These are phyloP conservation scores for Calocybe indica DNA, from an alignment of 768 basidiomycete species.

Conservation along the genomic window DNA sequence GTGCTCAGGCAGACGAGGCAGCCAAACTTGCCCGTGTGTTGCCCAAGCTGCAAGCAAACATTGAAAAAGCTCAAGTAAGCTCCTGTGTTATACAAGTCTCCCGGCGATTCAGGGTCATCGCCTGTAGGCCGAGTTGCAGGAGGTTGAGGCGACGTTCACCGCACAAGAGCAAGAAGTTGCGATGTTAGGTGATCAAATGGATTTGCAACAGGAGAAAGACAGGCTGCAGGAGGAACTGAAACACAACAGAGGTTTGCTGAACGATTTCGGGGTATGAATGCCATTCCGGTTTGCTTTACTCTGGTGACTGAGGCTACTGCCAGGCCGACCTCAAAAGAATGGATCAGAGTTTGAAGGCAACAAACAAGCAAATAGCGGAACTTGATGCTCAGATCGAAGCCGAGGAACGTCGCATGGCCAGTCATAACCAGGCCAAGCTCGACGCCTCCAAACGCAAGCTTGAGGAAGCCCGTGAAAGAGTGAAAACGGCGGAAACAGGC, in stretches of 20 bases:
- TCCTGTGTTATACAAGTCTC: background rate
- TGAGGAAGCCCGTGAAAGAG: slow-evolving; percentile 33
- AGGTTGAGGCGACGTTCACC: slow-evolving; percentile 23
- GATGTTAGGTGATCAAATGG: slow-evolving; percentile 22
- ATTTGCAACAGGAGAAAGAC: slow-evolving; percentile 22
- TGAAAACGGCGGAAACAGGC: slow-evolving; percentile 30
- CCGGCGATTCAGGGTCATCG: background rate
- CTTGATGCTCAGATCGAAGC: slow-evolving; percentile 44
- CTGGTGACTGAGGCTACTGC: background rate
- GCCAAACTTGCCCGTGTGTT: slow-evolving; percentile 27
- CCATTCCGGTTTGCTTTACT: slow-evolving; percentile 13
- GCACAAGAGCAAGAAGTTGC: slow-evolving; percentile 22
- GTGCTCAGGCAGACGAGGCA: slow-evolving; percentile 26
- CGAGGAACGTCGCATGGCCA: slow-evolving; percentile 48
- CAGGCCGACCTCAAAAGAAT: slow-evolving; percentile 51
- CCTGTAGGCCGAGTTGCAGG: slow-evolving; percentile 23
- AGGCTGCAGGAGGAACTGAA: slow-evolving; percentile 42
- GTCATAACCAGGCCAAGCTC: slow-evolving; percentile 55
- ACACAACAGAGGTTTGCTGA: slow-evolving; percentile 37
- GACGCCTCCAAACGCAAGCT: slow-evolving; percentile 52
- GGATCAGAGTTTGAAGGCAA: slow-evolving; percentile 27
- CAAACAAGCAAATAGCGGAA: slow-evolving; percentile 27
- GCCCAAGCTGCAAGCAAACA: slow-evolving; percentile 30
- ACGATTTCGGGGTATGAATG: slow-evolving; percentile 33
- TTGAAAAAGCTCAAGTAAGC: slow-evolving; percentile 29